Evolutionary conservation across 805 yeast species (phyloP), one percentile per base, ranked within the genome.

Genomic region (Nakazawaea wyomingensis): DNA sequence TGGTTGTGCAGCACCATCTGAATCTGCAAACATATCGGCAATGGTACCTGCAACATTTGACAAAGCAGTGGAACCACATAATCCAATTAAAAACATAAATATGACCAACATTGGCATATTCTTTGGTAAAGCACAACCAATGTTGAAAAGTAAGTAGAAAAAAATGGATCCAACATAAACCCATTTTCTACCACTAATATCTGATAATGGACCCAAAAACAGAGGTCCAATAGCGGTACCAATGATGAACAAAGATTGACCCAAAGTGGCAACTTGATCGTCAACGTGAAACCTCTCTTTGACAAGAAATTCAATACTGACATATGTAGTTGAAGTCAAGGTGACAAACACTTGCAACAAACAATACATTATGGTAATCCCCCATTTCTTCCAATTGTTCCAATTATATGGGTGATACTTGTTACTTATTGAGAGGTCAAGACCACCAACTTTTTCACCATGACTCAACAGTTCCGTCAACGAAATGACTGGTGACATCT

Each of bases 181-280:
- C 65, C 65, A 61, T 50, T 62, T 62, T 50, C 66, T 52, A 35
- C 66, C 66, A 27, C 59, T 62, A 34, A 61, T 54, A 51, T 62
- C 66, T 3, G 66, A 61, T 21, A 62, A 48, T 18, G 66, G 66
- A 44, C 66, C 66, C 11, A 61, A 42, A 42, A 62, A 58, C 21
- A 63, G 63, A 16, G 65, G 65, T 14, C 66, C 66, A 38, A 61
- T 46, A 8, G 65, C 65, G 16, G 64, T 60, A 46, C 66, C 66
- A 34, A 62, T 38, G 45, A 62, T 60, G 47, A 62, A 61, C 54
- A 62, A 49, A 13, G 65, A 59, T 49, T 61, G 66, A 19, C 64
- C 64, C 22, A 62, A 48, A 3, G 64, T 59, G 18, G 64, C 60
- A 30, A 60, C 63, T 48, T 62, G 66, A 4, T 62, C 40, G 26